Evolutionary conservation across 1,139 yeast species (phyloP).

Genomic region (Geotrichum cucujoidarum): DNA sequence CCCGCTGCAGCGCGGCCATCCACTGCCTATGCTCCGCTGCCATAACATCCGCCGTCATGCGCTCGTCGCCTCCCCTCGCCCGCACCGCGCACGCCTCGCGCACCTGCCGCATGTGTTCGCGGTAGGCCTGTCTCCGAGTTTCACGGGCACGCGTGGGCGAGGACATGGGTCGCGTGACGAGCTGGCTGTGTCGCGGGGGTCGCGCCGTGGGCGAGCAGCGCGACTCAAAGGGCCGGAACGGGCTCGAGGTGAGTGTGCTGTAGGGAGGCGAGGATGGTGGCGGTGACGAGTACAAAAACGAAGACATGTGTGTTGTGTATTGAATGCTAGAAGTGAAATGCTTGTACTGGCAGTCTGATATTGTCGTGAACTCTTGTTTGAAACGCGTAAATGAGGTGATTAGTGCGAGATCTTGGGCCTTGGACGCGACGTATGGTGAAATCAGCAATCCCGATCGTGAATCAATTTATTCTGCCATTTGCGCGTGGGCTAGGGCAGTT

Average conservation of each 20-base stretch:
- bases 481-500: not conserved
- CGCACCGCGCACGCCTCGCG: slow-evolving; percentile 6
- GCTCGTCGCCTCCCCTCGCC: slow-evolving; percentile 15
- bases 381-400: too few relatives aligned
- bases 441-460: too few relatives aligned
- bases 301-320: not conserved
- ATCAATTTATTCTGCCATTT: not conserved
- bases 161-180: slow-evolving; percentile 11
- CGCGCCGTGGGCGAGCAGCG: slow-evolving; percentile 5
- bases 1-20: slow-evolving; percentile 4
- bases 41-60: slow-evolving; percentile 5
- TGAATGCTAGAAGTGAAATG: too few relatives aligned
- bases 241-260: slow-evolving; percentile 3
- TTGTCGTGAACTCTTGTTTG: too few relatives aligned
- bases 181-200: slow-evolving; percentile 1
- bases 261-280: slow-evolving; percentile 10
- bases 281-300: slow-evolving; percentile 7
- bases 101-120: slow-evolving; percentile 7
- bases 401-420: too few relatives aligned
- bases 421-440: too few relatives aligned
- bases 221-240: not conserved
- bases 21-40: slow-evolving; percentile 11
- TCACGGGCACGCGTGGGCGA: slow-evolving; percentile 12
- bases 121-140: slow-evolving; percentile 11
- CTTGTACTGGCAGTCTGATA: too few relatives aligned